phyloP scores from a whole-genome alignment of 768 basidiomycete genomes.

The Leucosporidium creatinivorum region DNA sequence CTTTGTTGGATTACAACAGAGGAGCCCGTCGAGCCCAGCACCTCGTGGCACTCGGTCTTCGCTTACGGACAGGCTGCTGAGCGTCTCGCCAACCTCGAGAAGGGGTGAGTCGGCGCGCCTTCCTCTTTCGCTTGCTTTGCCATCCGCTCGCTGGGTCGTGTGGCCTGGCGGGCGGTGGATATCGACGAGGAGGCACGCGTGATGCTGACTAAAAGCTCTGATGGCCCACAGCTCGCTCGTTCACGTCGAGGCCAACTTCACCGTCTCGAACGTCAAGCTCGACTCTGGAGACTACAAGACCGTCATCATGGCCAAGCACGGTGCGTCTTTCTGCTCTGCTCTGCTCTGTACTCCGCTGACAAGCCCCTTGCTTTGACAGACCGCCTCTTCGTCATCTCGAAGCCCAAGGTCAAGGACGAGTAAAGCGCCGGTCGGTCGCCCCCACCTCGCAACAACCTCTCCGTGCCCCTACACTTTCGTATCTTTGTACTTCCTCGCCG shows the following conservation, averaged over 20 bases:
- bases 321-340: slow-evolving; percentile 1
- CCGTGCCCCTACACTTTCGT: too few relatives aligned
- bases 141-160: neutral
- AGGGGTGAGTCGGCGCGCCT: slow-evolving; percentile 48
- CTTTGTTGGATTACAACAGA: slow-evolving; percentile 36
- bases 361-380: neutral
- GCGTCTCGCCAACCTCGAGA: slow-evolving; percentile 58
- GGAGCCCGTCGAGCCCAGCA: slow-evolving; percentile 50
- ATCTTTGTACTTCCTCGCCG: too few relatives aligned
- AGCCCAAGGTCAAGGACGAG: slow-evolving; percentile 1
- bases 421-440: too few relatives aligned
- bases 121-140: neutral
- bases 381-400: slow-evolving; percentile 22
- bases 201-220: neutral
- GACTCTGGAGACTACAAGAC: slow-evolving; percentile 24
- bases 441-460: too few relatives aligned
- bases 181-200: neutral
- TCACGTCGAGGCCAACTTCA: slow-evolving; percentile 67
- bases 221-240: slow-evolving; percentile 44
- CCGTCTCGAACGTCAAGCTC: slow-evolving; percentile 12
- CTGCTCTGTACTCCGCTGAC: neutral
- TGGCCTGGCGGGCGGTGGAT: neutral
- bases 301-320: slow-evolving; percentile 19
- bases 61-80: slow-evolving; percentile 66
- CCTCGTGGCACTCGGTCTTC: slow-evolving; percentile 69